Conservation (phyloP, 306 rosid genomes). For the Ammopiptanthus mongolicus region DNA sequence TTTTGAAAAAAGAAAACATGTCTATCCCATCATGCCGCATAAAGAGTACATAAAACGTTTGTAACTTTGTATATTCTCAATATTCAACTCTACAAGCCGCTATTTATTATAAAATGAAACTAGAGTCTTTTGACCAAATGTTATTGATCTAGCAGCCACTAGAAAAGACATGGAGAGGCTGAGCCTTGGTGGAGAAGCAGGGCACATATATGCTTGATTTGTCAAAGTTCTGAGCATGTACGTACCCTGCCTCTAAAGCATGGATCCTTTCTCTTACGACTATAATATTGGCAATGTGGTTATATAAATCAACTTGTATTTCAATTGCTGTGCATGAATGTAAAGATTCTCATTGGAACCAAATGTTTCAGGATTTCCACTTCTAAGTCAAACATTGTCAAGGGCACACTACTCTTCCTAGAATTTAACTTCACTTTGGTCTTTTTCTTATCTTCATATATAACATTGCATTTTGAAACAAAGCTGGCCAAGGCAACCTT, state of each 20-base stretch:
- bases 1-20: too few species aligned
- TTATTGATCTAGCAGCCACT: neutral
- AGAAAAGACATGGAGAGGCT: slow-evolving; percentile 24
- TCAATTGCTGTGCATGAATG: neutral
- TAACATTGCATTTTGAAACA: neutral
- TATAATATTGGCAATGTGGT: neutral
- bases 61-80: neutral
- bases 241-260: slow-evolving; percentile 65
- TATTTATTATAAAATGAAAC: neutral
- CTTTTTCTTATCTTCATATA: neutral
- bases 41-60: neutral
- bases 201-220: slow-evolving; percentile 68
- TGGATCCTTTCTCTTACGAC: slow-evolving; percentile 45
- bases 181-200: slow-evolving; percentile 85
- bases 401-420: neutral
- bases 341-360: neutral
- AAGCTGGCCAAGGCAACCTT: too few species aligned
- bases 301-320: neutral
- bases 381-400: neutral
- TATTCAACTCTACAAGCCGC: neutral
- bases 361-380: neutral
- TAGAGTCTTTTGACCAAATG: neutral
- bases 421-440: neutral
- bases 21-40: neutral
- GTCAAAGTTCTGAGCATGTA: slow-evolving; percentile 39